Percentiles rank a stretch among this genome's conserved stretches.
phyloP scores from a whole-genome alignment of 768 basidiomycete genomes.

The Chlorophyllum brunneum region DNA sequence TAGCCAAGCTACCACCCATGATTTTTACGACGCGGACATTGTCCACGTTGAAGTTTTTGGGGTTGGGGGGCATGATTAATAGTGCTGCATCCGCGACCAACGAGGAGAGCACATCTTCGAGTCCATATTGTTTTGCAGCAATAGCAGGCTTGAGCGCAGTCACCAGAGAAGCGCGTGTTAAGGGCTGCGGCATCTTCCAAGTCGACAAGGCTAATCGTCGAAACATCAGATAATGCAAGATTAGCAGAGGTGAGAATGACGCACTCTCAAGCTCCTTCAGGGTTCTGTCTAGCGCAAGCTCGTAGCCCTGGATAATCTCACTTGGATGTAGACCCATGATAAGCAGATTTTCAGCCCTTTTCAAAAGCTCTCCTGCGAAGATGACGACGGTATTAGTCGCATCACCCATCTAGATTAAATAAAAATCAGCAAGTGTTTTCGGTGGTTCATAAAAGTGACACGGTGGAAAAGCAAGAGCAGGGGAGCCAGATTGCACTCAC shows the following conservation, averaged over 20 bases:
- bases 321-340: conserved; percentile 97
- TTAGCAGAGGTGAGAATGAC: conserved; percentile 27
- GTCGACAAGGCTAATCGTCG: conserved; percentile 72
- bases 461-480: not conserved
- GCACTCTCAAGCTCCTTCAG: conserved; percentile 86
- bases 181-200: conserved; percentile 64
- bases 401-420: conserved; percentile 80
- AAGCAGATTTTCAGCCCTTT: conserved; percentile 87
- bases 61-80: conserved; percentile 84
- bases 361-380: conserved; percentile 90
- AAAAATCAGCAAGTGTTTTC: not conserved
- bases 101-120: conserved; percentile 74
- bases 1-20: conserved; percentile 86
- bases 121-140: conserved; percentile 96
- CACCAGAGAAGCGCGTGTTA: conserved; percentile 64
- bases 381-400: conserved; percentile 95
- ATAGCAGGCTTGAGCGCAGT: conserved; percentile 86
- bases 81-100: conserved; percentile 94
- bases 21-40: conserved; percentile 99
- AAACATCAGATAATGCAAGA: conserved; percentile 14
- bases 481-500: conserved; percentile 35
- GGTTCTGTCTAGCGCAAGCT: conserved; percentile 82
- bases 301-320: conserved; percentile 93
- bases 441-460: not conserved
- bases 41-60: conserved; percentile 95